A percentile compares a stretch with the other conserved stretches of the same genome.
Evolutionary conservation across 108 stramenopile genomes (phyloP).

Genomic region (Fragilaria crotonensis): DNA sequence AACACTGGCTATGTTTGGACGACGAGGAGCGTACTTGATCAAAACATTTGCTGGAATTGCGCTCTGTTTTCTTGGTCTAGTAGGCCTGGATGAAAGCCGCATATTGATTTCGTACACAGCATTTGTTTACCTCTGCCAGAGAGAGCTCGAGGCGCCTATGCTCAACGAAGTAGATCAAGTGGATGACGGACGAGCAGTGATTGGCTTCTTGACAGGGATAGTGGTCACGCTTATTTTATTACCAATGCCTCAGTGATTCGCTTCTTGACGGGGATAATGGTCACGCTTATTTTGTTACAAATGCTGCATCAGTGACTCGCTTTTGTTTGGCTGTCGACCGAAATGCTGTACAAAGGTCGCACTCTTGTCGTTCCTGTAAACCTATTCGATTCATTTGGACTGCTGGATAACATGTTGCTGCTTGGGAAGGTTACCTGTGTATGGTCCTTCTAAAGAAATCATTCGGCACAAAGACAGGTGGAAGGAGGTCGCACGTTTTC

Average conservation of each 20-base stretch:
- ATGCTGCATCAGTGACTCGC: slow-evolving; percentile 24
- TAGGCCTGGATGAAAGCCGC: slow-evolving; percentile 51
- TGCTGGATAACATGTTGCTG: no score
- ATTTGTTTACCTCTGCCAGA: slow-evolving; percentile 50
- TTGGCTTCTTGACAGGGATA: slow-evolving; percentile 40
- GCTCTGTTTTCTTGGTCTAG: slow-evolving; percentile 41
- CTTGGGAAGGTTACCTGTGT: no score
- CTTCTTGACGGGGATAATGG: slow-evolving; percentile 36
- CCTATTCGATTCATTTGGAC: no score
- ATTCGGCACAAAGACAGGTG: no score
- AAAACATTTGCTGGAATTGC: slow-evolving; percentile 36
- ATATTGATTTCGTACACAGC: slow-evolving; percentile 45
- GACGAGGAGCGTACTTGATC: slow-evolving; percentile 46
- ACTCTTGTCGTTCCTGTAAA: no score
- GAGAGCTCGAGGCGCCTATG: slow-evolving; percentile 55
- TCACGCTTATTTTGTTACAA: slow-evolving; percentile 39
- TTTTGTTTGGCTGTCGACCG: no score
- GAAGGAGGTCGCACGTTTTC: no score
- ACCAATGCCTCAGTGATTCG: slow-evolving; percentile 33
- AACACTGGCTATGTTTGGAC: slow-evolving; percentile 56
- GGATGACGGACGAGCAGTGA: slow-evolving; percentile 31
- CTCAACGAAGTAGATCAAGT: slow-evolving; percentile 66
- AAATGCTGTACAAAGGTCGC: no score
- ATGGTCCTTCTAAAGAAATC: no score
- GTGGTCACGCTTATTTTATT: slow-evolving; percentile 38